These are phyloP conservation scores for Neckera pumila DNA, from an alignment of 225 moss, liverwort and hornwort species.

Conservation along the genomic window DNA sequence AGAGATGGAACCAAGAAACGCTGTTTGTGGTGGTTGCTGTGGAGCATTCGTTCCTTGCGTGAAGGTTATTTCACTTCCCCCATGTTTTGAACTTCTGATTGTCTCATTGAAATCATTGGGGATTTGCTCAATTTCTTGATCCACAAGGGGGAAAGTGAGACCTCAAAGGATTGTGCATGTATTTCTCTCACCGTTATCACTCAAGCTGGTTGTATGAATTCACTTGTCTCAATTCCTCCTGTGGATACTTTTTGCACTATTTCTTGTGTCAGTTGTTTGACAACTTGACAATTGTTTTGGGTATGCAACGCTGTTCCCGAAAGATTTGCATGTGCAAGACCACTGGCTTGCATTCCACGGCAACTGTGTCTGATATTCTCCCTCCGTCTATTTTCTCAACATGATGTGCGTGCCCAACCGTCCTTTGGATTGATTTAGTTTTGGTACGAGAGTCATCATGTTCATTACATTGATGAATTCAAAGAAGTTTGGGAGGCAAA, in stretches of 20 bases:
- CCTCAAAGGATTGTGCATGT: neutral
- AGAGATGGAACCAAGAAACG: neutral
- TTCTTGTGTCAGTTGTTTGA: too few relatives aligned
- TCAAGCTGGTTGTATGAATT: too few relatives aligned
- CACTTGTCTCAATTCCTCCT: too few relatives aligned
- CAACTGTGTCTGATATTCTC: neutral
- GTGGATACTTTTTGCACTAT: too few relatives aligned
- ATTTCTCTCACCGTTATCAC: neutral
- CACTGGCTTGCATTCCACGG: neutral
- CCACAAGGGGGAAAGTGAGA: too few relatives aligned
- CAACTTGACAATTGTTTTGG: too few relatives aligned
- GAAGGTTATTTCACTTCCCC: neutral
- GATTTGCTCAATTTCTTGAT: neutral
- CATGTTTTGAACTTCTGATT: neutral
- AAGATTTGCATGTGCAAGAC: too few relatives aligned
- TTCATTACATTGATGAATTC: neutral
- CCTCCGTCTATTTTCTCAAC: neutral
- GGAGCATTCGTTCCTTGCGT: neutral
- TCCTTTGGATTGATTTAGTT: neutral
- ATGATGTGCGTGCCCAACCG: neutral
- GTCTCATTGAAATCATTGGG: neutral
- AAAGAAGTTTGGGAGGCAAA: neutral
- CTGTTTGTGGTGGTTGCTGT: neutral
- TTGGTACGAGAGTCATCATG: neutral
- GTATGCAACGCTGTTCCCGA: neutral